phyloP scores from a whole-genome alignment of 2,329 filamentous ascomycete genomes.

The Pseudogymnoascus sp. region DNA sequence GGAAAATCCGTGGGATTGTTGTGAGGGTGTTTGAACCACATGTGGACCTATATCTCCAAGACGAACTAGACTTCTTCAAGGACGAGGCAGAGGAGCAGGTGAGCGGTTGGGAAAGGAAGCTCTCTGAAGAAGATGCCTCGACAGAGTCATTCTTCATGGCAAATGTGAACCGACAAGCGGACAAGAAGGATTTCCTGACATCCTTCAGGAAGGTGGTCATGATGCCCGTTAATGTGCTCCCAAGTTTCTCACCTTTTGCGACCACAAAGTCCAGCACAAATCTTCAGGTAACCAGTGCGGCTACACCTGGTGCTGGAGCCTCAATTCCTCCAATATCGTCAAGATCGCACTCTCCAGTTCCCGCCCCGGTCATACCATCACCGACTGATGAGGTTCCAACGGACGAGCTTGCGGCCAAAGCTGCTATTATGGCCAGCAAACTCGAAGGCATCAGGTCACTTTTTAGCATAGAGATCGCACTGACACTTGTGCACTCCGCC shows the following conservation, averaged over 20 bases:
- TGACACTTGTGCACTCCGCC: slow-evolving; percentile 79
- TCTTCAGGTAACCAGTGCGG: slow-evolving; percentile 13
- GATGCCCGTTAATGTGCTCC: slow-evolving; percentile 91
- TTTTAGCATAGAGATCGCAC: slow-evolving; percentile 91
- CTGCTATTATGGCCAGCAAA: slow-evolving; percentile 91
- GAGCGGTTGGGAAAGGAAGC: slow-evolving; percentile 77
- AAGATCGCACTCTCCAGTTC: slow-evolving; percentile 40
- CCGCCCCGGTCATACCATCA: slow-evolving; percentile 22
- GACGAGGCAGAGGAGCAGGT: slow-evolving; percentile 69
- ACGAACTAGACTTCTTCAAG: slow-evolving; percentile 82
- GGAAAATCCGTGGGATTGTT: slow-evolving; percentile 59
- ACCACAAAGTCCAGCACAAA: slow-evolving; percentile 29
- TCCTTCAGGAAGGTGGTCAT: slow-evolving; percentile 99
- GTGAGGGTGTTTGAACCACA: slow-evolving; percentile 78
- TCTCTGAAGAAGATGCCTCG: slow-evolving; percentile 82
- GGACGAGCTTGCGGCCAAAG: slow-evolving; percentile 88
- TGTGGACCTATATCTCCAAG: slow-evolving; percentile 84
- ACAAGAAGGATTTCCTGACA: slow-evolving; percentile 90
- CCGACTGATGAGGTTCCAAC: slow-evolving; percentile 63
- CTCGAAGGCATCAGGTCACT: slow-evolving; percentile 90
- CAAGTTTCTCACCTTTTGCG: slow-evolving; percentile 55
- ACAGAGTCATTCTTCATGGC: slow-evolving; percentile 94
- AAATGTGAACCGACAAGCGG: slow-evolving; percentile 85
- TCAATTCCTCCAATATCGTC: slow-evolving; percentile 31
- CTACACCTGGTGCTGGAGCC: slow-evolving; percentile 12